Base-by-base conservation (phyloP, 257 asterid species). In the Ligustrum vulgare region DNA sequence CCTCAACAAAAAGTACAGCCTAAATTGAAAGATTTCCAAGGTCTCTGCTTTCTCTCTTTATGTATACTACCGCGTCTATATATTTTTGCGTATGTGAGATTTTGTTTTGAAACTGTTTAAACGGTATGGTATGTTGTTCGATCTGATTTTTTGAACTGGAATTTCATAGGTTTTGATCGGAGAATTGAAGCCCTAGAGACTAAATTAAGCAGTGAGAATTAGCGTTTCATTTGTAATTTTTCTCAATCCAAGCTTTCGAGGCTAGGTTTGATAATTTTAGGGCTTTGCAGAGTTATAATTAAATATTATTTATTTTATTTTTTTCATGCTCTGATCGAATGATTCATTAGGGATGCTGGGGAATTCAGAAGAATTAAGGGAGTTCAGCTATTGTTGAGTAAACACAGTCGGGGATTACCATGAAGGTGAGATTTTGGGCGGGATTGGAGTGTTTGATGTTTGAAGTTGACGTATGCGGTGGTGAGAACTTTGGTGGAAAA, bases 301-400 rank as follows among this genome's bases (percentile, higher is more conserved):
- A 68, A 79, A 60, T 72, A 77, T 79, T 80, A n/a, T 86, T 80
- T 82, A 72, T 81, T 71, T 78, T 70, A 56, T 80, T 41, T 56
- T 80, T 41, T 12, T 15, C 15, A 71, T 67, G 70, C 69, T 5
- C 32, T 23, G 32, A 75, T 66, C 9, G 54, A n/a, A 60, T 7
- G 41, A 51, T 72, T 78, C 20, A 7, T 12, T 71, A 8, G 36
- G 22, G 67, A 37, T 62, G 5, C 60, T 22, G 45, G 47, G n/a
- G 8, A 43, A 63, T 65, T 54, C 15, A 72, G 80, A 68, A 65
- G 8, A 54, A 71, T 78, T 83, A 73, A 77, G 80, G 80, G 71
- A 71, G 63, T 72, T 69, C 63, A 39, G 58, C 36, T 60, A 39
- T 63, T 10, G 25, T 32, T 75, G 34, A 51, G 31, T 58, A 23